Percentiles rank a stretch among this genome's conserved stretches.
Evolutionary conservation across 2,329 filamentous ascomycete species (phyloP).

Genomic region (Annulohypoxylon truncatum): DNA sequence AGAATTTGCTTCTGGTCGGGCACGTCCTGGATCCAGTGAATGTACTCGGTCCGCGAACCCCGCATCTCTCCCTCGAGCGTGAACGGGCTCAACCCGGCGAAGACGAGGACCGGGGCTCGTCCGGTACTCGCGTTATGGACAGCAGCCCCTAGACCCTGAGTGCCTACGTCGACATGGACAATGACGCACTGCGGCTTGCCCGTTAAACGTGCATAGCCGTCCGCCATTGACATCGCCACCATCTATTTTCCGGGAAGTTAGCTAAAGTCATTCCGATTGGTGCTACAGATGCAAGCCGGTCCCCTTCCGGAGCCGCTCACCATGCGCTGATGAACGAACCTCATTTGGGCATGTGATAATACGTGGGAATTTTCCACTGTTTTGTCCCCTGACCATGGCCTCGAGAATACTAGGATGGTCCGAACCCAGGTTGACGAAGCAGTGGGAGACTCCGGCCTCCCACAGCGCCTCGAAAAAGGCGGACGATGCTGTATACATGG

Average conservation of each 20-base stretch:
- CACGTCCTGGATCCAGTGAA: conserved; percentile 88
- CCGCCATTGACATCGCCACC: conserved; percentile 87
- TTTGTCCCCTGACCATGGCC: conserved; percentile 81
- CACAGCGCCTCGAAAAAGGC: conserved; percentile 70
- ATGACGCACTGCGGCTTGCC: conserved; percentile 81
- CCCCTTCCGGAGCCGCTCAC: background rate
- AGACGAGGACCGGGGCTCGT: conserved; percentile 79
- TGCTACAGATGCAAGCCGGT: conserved; percentile 1
- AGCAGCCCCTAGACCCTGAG: conserved; percentile 80
- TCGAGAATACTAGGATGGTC: conserved; percentile 83
- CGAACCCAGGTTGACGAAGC: conserved; percentile 74
- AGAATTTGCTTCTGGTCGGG: conserved; percentile 85
- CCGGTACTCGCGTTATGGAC: conserved; percentile 84
- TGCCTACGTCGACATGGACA: conserved; percentile 84
- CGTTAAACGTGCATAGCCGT: conserved; percentile 80
- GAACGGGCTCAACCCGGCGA: conserved; percentile 81
- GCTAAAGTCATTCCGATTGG: background rate
- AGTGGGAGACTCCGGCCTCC: conserved; percentile 53
- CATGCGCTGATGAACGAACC: conserved; percentile 56
- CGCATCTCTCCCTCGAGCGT: conserved; percentile 82
- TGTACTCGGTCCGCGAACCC: conserved; percentile 83
- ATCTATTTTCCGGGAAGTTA: conserved; percentile 63
- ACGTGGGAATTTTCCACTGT: conserved; percentile 71
- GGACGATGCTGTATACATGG: conserved; percentile 72
- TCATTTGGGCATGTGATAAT: conserved; percentile 86